Evolutionary conservation across 352 stramenopile genomes (phyloP), one percentile per base, ranked within the genome.

Genomic region (Phytophthora lateralis): DNA sequence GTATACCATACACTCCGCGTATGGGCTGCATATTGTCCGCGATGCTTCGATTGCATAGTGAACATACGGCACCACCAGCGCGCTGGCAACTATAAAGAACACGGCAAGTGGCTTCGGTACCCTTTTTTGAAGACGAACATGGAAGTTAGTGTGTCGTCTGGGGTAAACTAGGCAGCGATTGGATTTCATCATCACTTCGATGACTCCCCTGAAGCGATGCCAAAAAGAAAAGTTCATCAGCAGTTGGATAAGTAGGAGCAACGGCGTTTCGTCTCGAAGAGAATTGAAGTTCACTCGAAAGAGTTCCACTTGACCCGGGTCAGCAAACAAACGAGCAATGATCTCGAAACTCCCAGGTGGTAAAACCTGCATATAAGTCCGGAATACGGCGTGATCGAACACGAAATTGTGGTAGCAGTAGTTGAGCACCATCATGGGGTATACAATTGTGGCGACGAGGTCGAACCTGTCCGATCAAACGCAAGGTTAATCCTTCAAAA

Each of bases 371-470:
- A 66, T 26, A 46, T 74, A 70, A 6, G 70, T 62, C 3, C 37
- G 41, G 15, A 76, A 69, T 14, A 60, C 48, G 2, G 65, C 43
- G 6, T 64, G 71, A 38, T 78, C 60, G 30, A 80, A 75, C 4
- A 71, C 37, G 38, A 80, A 80, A 26, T 68, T 64, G 18, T 50
- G 6, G 34, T 70, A 74, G 51, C 71, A 71, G 27, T 72, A 80
- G 0, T 69, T 24, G 0, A 80, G 51, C 2, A 76, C 52, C 2
- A 54, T 3, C 32, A 82, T 70, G n/a, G 74, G 71, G 9, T 63
- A 70, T 0, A 60, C 15, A n/a, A 82, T 59, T n/a, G 74, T 65
- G 15, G 66, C 63, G 30, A 74, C 46, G 43, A 82, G 24, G 20
- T 76, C 74, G 30, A 80, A 80, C 3, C 74, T 82, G 38, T 12